phyloP scores from a whole-genome alignment of 2,329 filamentous ascomycete genomes.

The Leptographium radiaticola region DNA sequence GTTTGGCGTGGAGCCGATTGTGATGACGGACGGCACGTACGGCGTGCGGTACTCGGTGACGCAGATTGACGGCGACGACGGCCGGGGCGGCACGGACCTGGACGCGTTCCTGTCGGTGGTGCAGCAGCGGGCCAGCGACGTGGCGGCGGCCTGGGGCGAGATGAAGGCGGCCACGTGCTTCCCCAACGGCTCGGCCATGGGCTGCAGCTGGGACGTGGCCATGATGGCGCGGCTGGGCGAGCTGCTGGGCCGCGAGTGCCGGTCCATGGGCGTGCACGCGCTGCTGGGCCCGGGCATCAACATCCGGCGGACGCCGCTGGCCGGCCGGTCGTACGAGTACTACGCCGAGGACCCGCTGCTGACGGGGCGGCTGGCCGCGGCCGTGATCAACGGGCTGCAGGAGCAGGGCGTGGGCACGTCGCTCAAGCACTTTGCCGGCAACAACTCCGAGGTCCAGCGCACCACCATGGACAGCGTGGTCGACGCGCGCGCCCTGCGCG shows the following conservation, averaged over 20 bases:
- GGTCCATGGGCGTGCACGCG: constrained; percentile 53
- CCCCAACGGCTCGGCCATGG: constrained; percentile 2
- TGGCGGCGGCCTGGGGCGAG: neutral
- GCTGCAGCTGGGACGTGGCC: constrained; percentile 2
- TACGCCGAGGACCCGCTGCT: constrained; percentile 24
- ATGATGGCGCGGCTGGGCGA: constrained; percentile 31
- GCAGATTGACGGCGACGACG: constrained; percentile 2
- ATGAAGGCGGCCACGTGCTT: neutral
- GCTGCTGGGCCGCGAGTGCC: constrained; percentile 54
- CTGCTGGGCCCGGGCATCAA: constrained; percentile 47
- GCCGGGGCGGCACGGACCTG: neutral
- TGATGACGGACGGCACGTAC: constrained; percentile 2
- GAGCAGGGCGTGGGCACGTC: constrained; percentile 2
- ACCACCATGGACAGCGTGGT: constrained; percentile 52
- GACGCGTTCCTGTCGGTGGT: constrained; percentile 1
- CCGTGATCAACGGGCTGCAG: neutral
- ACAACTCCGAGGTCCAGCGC: constrained; percentile 58
- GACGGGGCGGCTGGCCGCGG: constrained; percentile 20
- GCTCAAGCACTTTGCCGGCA: constrained; percentile 43
- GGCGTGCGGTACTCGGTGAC: constrained; percentile 1
- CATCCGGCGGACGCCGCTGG: constrained; percentile 24
- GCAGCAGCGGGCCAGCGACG: neutral
- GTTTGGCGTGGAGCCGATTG: neutral
- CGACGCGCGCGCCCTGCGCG: constrained; percentile 50
- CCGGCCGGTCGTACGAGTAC: constrained; percentile 25